Evolutionary conservation across 768 basidiomycete species (phyloP).

Genomic region (Boletus reticulatus): DNA sequence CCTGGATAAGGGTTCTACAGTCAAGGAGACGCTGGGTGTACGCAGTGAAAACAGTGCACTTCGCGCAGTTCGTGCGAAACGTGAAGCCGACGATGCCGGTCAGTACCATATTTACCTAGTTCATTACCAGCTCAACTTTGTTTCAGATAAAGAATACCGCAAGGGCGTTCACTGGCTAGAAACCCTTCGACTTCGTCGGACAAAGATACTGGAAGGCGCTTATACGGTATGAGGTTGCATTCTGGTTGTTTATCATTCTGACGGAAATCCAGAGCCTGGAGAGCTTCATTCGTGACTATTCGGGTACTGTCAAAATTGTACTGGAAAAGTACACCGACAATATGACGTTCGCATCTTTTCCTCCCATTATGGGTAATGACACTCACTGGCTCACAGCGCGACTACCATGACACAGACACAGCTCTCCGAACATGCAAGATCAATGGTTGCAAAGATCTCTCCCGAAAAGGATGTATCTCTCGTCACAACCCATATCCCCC

Average conservation of each 20-base stretch:
- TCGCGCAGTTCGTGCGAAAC: conserved; percentile 75
- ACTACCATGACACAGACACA: conserved; percentile 76
- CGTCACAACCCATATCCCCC: conserved; percentile 54
- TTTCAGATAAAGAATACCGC: conserved; percentile 82
- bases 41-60: conserved; percentile 64
- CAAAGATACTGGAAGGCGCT: conserved; percentile 79
- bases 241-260: conserved; percentile 3
- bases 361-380: background rate
- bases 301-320: conserved; percentile 57
- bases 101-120: conserved; percentile 14
- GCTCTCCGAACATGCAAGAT: conserved; percentile 61
- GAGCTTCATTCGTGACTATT: conserved; percentile 72
- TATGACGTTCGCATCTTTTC: conserved; percentile 44
- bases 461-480: conserved; percentile 67
- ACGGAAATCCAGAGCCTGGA: conserved; percentile 63
- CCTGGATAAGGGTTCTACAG: conserved; percentile 70
- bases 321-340: conserved; percentile 79
- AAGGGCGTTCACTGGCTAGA: conserved; percentile 92
- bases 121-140: background rate
- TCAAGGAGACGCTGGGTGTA: conserved; percentile 57
- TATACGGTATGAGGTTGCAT: conserved; percentile 54
- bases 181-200: conserved; percentile 76
- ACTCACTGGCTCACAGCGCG: conserved; percentile 48
- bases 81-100: conserved; percentile 93
- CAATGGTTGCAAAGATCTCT: conserved; percentile 62